Percentiles rank a stretch among this genome's conserved stretches.
These are phyloP conservation scores for Leishmania guyanensis DNA, from an alignment of 208 protist genomes.

Conservation along the genomic window DNA sequence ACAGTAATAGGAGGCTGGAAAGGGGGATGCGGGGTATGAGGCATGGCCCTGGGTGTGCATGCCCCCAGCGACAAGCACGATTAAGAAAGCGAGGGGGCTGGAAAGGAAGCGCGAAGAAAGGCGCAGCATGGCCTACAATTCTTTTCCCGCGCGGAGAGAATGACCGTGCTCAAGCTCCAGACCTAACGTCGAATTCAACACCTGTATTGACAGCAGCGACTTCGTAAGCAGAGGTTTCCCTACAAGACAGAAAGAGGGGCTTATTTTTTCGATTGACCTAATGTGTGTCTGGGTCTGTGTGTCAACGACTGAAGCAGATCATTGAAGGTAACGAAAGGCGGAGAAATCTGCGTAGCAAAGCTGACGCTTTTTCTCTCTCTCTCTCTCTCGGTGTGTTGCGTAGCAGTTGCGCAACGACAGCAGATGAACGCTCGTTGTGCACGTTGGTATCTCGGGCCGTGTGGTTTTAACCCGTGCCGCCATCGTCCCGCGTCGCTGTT, in stretches of 20 bases:
- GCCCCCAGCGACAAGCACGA: background rate
- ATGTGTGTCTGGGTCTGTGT: background rate
- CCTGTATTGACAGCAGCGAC: background rate
- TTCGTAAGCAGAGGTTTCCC: background rate
- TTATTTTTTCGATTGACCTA: no score
- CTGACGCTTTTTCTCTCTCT: background rate
- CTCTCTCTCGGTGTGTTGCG: background rate
- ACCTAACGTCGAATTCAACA: background rate
- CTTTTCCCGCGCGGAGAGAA: background rate
- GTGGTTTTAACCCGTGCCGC: background rate
- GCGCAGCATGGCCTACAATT: background rate
- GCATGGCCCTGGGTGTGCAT: background rate
- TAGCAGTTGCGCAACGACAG: background rate
- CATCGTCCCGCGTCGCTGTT: background rate
- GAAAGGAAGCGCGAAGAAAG: background rate
- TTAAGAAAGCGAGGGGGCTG: background rate
- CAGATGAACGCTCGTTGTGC: background rate
- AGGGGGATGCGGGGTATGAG: background rate
- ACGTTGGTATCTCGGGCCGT: background rate
- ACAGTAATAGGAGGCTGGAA: background rate
- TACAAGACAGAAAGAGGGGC: no score
- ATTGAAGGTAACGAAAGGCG: background rate
- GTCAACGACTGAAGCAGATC: background rate
- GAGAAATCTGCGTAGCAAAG: background rate
- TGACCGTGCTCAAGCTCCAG: background rate